These are phyloP conservation scores for Endothia cerciana DNA, from an alignment of 2,329 filamentous ascomycete species.

Conservation along the genomic window DNA sequence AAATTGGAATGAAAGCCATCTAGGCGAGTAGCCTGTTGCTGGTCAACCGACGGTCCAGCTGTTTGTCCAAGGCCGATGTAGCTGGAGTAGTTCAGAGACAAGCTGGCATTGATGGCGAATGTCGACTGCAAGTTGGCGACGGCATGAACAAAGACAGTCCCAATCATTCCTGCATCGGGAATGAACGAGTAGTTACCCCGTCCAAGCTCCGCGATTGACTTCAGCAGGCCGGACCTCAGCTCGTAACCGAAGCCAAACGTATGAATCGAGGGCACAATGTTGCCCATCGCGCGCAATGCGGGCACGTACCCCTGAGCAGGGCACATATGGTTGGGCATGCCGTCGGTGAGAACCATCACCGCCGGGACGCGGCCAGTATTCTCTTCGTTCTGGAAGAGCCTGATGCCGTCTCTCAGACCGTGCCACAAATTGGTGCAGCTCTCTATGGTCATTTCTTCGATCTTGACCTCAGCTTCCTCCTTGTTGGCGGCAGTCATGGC, in stretches of 20 bases:
- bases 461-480: constrained; percentile 42
- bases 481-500: constrained; percentile 55
- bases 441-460: constrained; percentile 46
- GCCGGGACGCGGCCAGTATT: constrained; percentile 49
- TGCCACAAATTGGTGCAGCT: constrained; percentile 61
- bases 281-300: constrained; percentile 50
- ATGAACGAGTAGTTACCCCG: constrained; percentile 65
- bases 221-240: constrained; percentile 56
- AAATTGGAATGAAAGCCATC: constrained; percentile 35
- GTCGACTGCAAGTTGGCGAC: constrained; percentile 65
- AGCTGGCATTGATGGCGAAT: constrained; percentile 51
- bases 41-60: constrained; percentile 45
- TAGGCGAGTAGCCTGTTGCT: constrained; percentile 33
- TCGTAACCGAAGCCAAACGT: constrained; percentile 60
- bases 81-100: constrained; percentile 47
- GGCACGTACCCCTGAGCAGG: constrained; percentile 58
- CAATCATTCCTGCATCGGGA: constrained; percentile 64
- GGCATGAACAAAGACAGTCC: constrained; percentile 65
- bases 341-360: constrained; percentile 59
- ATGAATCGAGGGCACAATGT: constrained; percentile 50
- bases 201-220: constrained; percentile 62
- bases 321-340: constrained; percentile 58
- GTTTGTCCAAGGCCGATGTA: constrained; percentile 45
- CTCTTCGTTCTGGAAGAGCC: constrained; percentile 45
- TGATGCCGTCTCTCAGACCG: constrained; percentile 55